A percentile compares a stretch with the other conserved stretches of the same genome.
Conservation (phyloP, 345 rosid species). For the Citrus australasica region DNA sequence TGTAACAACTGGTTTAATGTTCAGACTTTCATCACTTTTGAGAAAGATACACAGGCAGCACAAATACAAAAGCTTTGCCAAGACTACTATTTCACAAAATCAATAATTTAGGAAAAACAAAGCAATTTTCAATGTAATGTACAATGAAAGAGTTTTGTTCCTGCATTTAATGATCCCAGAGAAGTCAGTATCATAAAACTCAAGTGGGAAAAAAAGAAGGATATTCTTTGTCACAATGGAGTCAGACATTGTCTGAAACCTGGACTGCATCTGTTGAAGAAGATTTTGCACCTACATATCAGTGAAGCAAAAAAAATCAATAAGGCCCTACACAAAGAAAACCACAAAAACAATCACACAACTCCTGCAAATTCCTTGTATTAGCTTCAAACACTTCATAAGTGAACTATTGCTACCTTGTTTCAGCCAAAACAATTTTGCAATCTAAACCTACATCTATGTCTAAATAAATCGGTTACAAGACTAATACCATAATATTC, state of each 20-base stretch:
- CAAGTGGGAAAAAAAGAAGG: conserved; percentile 28
- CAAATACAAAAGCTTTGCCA: not conserved
- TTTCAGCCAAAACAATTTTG: not conserved
- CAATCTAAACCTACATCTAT: not conserved
- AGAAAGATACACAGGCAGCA: not conserved
- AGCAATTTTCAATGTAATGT: not conserved
- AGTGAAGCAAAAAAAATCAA: conserved; percentile 3
- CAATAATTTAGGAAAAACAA: not conserved
- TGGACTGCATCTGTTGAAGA: conserved; percentile 74
- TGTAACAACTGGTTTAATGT: not conserved
- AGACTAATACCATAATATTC: not conserved
- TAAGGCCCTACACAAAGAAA: not conserved
- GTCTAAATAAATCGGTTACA: not conserved
- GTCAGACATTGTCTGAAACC: conserved; percentile 80
- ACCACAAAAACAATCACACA: not conserved
- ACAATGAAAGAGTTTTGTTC: not conserved
- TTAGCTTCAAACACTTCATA: not conserved
- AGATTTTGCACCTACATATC: conserved; percentile 64
- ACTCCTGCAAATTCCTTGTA: not conserved
- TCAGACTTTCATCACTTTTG: not conserved
- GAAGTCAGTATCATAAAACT: not conserved
- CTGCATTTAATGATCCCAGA: conserved; percentile 1
- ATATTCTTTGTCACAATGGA: conserved; percentile 72
- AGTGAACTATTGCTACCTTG: not conserved
- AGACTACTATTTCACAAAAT: not conserved